Evolutionary conservation across 148 eudicot genomes (phyloP).

Genomic region (Drosera capensis): DNA sequence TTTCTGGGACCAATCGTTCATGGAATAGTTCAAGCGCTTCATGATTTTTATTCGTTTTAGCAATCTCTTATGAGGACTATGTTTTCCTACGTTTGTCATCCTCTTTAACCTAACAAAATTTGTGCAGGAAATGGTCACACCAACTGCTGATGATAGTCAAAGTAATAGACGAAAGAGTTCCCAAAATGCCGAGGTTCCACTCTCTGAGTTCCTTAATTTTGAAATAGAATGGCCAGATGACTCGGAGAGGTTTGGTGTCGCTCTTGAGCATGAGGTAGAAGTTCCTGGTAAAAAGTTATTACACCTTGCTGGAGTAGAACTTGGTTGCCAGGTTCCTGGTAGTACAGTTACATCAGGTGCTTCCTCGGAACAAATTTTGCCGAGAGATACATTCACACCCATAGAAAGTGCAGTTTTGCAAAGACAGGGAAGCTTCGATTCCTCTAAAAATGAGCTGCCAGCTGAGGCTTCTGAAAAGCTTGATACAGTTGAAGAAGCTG

Average conservation of each 20-base stretch:
- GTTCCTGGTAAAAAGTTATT: slow-evolving; percentile 19
- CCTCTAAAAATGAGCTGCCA: slow-evolving; percentile 22
- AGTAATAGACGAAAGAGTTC: slow-evolving; percentile 28
- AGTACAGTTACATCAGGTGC: slow-evolving; percentile 10
- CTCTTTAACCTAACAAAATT: neutral
- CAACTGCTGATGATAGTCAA: slow-evolving; percentile 20
- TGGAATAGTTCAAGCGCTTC: no score
- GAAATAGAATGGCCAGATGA: slow-evolving; percentile 60
- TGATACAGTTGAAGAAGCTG: slow-evolving; percentile 13
- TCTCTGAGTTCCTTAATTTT: slow-evolving; percentile 57
- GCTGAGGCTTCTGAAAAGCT: slow-evolving; percentile 17
- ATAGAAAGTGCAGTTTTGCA: slow-evolving; percentile 13
- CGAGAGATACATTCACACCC: slow-evolving; percentile 13
- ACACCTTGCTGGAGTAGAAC: slow-evolving; percentile 32
- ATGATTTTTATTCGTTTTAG: neutral
- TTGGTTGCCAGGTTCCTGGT: slow-evolving; percentile 30
- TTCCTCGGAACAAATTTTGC: slow-evolving; percentile 11
- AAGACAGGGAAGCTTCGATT: slow-evolving; percentile 21
- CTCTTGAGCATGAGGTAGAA: slow-evolving; percentile 11
- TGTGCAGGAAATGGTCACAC: slow-evolving; percentile 57
- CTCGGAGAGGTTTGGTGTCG: slow-evolving; percentile 23
- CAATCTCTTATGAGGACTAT: neutral
- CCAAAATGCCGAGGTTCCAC: slow-evolving; percentile 19
- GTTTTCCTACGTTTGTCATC: neutral
- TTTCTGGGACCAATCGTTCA: no score